Evolutionary conservation across 768 basidiomycete species (phyloP).

Genomic region (Mycena albidolilacea): DNA sequence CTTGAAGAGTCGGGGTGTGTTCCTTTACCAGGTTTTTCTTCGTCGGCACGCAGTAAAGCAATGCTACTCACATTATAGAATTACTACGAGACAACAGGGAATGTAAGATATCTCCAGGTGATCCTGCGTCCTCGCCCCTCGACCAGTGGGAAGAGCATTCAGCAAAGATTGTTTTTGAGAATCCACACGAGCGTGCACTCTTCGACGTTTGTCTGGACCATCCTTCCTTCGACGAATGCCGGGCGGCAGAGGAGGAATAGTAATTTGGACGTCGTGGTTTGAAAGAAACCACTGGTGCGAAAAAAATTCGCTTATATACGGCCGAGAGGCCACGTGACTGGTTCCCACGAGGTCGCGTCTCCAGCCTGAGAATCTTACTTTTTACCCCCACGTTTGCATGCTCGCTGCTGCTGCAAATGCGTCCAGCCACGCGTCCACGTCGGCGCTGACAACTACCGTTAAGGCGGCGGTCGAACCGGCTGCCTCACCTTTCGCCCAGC

Average conservation of each 20-base stretch:
- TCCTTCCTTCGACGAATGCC: slow-evolving; percentile 68
- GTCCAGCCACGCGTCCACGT: slow-evolving; percentile 35
- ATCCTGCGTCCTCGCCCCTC: slow-evolving; percentile 93
- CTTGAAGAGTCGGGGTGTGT: slow-evolving; percentile 74
- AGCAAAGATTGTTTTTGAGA: slow-evolving; percentile 96
- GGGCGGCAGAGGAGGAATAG: slow-evolving; percentile 71
- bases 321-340: slow-evolving; percentile 4
- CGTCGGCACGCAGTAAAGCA: slow-evolving; percentile 61
- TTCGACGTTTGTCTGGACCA: slow-evolving; percentile 94
- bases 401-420: slow-evolving; percentile 27
- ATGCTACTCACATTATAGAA: slow-evolving; percentile 49
- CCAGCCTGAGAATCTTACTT: background rate
- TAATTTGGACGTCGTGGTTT: slow-evolving; percentile 86
- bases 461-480: slow-evolving; percentile 20
- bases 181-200: slow-evolving; percentile 62
- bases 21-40: slow-evolving; percentile 93
- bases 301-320: slow-evolving; percentile 49
- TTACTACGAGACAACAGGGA: slow-evolving; percentile 35
- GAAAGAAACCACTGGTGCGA: slow-evolving; percentile 35
- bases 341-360: background rate
- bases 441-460: slow-evolving; percentile 35
- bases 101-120: slow-evolving; percentile 89
- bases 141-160: slow-evolving; percentile 91
- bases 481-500: slow-evolving; percentile 81
- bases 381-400: background rate